These are phyloP conservation scores for Suillus subluteus DNA, from an alignment of 768 basidiomycete species.

Conservation along the genomic window DNA sequence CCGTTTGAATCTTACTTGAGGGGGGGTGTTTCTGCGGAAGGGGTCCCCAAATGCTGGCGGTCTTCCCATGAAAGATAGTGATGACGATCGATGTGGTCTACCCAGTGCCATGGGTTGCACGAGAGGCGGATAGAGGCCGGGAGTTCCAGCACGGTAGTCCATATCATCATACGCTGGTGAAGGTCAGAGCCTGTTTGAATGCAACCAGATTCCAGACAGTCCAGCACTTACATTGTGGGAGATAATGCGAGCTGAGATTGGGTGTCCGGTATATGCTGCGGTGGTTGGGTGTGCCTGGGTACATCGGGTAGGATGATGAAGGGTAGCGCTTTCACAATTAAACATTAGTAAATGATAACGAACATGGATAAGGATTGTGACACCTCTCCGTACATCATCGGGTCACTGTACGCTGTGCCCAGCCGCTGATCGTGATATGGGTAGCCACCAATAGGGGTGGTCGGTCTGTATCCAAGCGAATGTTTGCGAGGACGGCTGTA, in stretches of 20 bases:
- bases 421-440: background rate
- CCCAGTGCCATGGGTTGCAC: slow-evolving; percentile 25
- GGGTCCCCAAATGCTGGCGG: slow-evolving; percentile 42
- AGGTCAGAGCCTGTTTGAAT: slow-evolving; percentile 8
- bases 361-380: background rate
- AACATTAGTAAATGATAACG: slow-evolving; percentile 9
- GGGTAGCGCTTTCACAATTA: slow-evolving; percentile 38
- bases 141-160: slow-evolving; percentile 33
- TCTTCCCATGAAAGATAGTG: slow-evolving; percentile 42
- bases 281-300: slow-evolving; percentile 36
- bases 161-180: slow-evolving; percentile 59
- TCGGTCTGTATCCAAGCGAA: slow-evolving; percentile 38
- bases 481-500: slow-evolving; percentile 30
- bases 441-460: slow-evolving; percentile 19
- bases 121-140: slow-evolving; percentile 26
- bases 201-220: background rate
- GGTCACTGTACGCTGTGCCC: slow-evolving; percentile 41
- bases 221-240: slow-evolving; percentile 38
- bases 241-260: slow-evolving; percentile 41
- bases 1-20: slow-evolving; percentile 72
- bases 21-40: slow-evolving; percentile 52
- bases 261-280: slow-evolving; percentile 40
- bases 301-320: slow-evolving; percentile 50
- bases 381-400: slow-evolving; percentile 43
- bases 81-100: slow-evolving; percentile 42